Evolutionary conservation across 2,329 filamentous ascomycete species (phyloP).

Genomic region (Daldinia eschscholtzii): DNA sequence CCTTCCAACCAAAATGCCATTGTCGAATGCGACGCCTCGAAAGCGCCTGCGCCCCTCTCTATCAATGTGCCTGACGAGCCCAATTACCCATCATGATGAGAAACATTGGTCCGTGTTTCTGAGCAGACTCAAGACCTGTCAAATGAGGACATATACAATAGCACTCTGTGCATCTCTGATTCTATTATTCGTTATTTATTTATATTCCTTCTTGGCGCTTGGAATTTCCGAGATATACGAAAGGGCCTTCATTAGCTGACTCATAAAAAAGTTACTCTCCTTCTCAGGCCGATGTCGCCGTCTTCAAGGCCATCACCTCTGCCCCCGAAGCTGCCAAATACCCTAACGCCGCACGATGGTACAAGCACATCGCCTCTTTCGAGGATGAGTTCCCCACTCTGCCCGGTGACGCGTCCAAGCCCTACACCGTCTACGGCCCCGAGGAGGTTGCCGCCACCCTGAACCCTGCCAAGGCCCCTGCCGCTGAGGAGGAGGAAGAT

Average conservation of each 20-base stretch:
- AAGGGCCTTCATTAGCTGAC: slow-evolving; percentile 35
- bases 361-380: slow-evolving; percentile 97
- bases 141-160: slow-evolving; percentile 54
- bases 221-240: background rate
- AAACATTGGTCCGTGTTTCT: slow-evolving; percentile 86
- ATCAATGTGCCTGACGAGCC: slow-evolving; percentile 34
- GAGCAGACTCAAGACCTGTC: slow-evolving; percentile 84
- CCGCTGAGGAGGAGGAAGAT: slow-evolving; percentile 78
- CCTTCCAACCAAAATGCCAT: slow-evolving; percentile 32
- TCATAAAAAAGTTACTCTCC: slow-evolving; percentile 65
- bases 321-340: slow-evolving; percentile 86
- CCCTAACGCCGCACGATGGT: slow-evolving; percentile 96
- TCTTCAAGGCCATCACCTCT: slow-evolving; percentile 87
- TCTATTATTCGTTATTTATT: slow-evolving; percentile 19
- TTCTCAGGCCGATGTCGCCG: slow-evolving; percentile 95
- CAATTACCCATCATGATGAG: slow-evolving; percentile 69
- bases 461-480: slow-evolving; percentile 86
- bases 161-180: slow-evolving; percentile 56
- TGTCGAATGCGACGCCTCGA: slow-evolving; percentile 29
- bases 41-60: slow-evolving; percentile 7
- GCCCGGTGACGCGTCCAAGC: slow-evolving; percentile 89
- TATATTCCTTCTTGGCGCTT: slow-evolving; percentile 7
- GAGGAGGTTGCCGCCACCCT: slow-evolving; percentile 81
- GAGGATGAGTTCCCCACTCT: slow-evolving; percentile 93
- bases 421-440: slow-evolving; percentile 91